Percentiles rank a stretch among this genome's conserved stretches.
These are phyloP conservation scores for Eutrema salsugineum DNA, from an alignment of 441 rosid genomes.

Conservation along the genomic window DNA sequence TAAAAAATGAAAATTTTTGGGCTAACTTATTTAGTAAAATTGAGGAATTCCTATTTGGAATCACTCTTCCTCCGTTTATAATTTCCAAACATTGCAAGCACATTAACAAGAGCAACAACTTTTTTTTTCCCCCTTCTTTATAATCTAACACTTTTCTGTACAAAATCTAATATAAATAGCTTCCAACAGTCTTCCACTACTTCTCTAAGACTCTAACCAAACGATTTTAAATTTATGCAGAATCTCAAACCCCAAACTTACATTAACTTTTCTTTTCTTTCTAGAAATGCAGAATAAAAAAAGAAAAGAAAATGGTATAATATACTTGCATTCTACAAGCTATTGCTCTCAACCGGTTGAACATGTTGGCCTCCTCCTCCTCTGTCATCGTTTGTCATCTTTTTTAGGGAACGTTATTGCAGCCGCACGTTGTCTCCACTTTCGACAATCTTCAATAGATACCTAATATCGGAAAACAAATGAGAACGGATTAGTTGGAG, in stretches of 20 bases:
- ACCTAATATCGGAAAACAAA: conserved; percentile 45
- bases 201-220: neutral
- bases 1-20: no score
- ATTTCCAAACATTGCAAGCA: neutral
- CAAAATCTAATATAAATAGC: neutral
- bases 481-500: neutral
- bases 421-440: conserved; percentile 86
- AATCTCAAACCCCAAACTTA: conserved; percentile 18
- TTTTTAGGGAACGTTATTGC: conserved; percentile 87
- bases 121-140: neutral
- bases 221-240: conserved; percentile 9
- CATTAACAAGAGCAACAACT: neutral
- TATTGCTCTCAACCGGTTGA: conserved; percentile 59
- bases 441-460: conserved; percentile 69
- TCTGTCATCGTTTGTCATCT: conserved; percentile 50
- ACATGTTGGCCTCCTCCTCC: conserved; percentile 35
- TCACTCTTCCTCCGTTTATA: neutral
- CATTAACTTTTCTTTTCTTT: conserved; percentile 20
- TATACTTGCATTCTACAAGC: conserved; percentile 30
- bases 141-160: conserved; percentile 23
- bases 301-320: neutral
- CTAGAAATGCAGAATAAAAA: conserved; percentile 19
- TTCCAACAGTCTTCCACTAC: conserved; percentile 6
- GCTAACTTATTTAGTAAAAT: no score
- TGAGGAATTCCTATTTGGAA: neutral